Evolutionary conservation across 495 filamentous ascomycete species (phyloP).

Genomic region (Stereocaulon alpinum): DNA sequence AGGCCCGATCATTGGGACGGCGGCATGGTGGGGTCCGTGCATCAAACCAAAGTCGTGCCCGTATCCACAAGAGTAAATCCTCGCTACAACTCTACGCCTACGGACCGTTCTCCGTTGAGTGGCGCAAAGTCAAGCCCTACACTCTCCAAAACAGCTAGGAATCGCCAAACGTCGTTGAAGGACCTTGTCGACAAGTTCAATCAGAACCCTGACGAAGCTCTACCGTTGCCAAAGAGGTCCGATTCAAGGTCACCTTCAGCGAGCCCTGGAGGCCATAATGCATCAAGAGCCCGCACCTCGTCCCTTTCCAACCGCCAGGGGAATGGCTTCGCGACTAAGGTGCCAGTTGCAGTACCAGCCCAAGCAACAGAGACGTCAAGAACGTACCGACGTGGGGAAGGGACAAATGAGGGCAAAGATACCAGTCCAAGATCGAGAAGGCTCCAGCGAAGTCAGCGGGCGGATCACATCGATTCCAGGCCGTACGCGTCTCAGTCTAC

Average conservation of each 20-base stretch:
- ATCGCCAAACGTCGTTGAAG: constrained; percentile 45
- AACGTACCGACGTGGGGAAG: constrained; percentile 15
- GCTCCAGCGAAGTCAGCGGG: constrained; percentile 8
- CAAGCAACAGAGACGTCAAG: constrained; percentile 2
- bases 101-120: constrained; percentile 21
- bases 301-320: constrained; percentile 20
- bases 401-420: constrained; percentile 11
- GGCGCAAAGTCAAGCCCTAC: constrained; percentile 21
- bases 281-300: constrained; percentile 23
- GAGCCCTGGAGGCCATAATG: constrained; percentile 2
- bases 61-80: constrained; percentile 28
- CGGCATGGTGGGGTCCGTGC: constrained; percentile 19
- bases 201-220: constrained; percentile 42
- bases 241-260: constrained; percentile 25
- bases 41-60: constrained; percentile 11
- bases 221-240: constrained; percentile 36
- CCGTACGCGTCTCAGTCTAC: constrained; percentile 25
- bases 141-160: constrained; percentile 24
- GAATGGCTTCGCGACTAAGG: background rate
- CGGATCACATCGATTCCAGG: constrained; percentile 4
- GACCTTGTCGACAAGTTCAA: constrained; percentile 55
- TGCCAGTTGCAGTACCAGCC: background rate
- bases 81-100: constrained; percentile 29
- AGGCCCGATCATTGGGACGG: constrained; percentile 23
- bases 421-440: constrained; percentile 15